phyloP scores from a whole-genome alignment of 2,329 filamentous ascomycete species.

The Cryphonectria carpinicola region DNA sequence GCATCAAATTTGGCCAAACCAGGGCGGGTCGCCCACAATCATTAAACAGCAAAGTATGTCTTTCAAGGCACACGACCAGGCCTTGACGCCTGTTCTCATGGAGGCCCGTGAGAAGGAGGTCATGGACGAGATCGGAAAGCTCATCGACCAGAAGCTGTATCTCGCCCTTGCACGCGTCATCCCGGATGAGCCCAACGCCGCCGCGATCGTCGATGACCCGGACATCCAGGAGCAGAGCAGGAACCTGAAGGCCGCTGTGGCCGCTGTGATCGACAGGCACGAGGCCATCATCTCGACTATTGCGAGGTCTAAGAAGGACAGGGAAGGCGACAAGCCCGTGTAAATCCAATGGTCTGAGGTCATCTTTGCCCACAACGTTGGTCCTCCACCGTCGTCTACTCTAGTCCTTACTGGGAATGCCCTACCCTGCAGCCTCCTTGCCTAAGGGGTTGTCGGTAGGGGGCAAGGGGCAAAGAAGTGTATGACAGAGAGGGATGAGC shows the following conservation, averaged over 20 bases:
- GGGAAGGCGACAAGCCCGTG: conserved; percentile 24
- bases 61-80: conserved; percentile 24
- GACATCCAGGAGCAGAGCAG: conserved; percentile 28
- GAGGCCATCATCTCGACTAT: conserved; percentile 28
- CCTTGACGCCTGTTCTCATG: conserved; percentile 23
- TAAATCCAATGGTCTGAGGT: neutral
- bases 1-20: neutral
- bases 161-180: conserved; percentile 26
- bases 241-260: conserved; percentile 27
- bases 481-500: neutral
- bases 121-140: conserved; percentile 29
- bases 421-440: neutral
- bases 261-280: conserved; percentile 26
- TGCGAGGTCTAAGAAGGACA: conserved; percentile 28
- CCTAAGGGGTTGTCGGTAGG: neutral
- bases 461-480: neutral
- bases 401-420: neutral
- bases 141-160: conserved; percentile 29
- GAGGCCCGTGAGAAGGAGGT: conserved; percentile 28
- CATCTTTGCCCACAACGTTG: neutral
- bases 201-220: conserved; percentile 25
- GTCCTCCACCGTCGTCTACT: neutral
- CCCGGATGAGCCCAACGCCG: conserved; percentile 23
- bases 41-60: conserved; percentile 17
- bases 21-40: neutral